phyloP scores from a whole-genome alignment of 257 asterid genomes.

The Capsicum chinense region DNA sequence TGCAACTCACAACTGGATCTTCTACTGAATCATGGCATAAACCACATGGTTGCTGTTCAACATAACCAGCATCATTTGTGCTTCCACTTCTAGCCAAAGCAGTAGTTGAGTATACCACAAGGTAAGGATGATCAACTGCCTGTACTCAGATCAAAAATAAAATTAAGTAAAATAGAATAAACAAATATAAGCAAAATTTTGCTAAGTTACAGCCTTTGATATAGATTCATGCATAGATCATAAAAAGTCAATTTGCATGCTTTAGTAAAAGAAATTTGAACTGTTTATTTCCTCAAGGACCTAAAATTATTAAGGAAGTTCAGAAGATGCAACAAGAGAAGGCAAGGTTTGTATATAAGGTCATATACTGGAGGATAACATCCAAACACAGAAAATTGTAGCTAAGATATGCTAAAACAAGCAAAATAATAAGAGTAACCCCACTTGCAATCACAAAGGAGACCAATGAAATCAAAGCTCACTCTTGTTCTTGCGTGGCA shows the following conservation, averaged over 20 bases:
- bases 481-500: background rate
- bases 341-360: no score
- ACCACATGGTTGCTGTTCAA: slow-evolving; percentile 59
- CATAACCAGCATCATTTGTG: slow-evolving; percentile 48
- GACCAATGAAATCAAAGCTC: slow-evolving; percentile 1
- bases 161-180: slow-evolving; percentile 28
- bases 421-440: background rate
- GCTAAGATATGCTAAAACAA: background rate
- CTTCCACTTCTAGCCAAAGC: slow-evolving; percentile 61
- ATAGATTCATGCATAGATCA: background rate
- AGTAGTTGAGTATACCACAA: slow-evolving; percentile 79
- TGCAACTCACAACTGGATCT: slow-evolving; percentile 70
- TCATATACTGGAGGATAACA: no score
- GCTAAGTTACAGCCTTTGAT: background rate
- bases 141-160: slow-evolving; percentile 39
- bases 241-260: slow-evolving; percentile 18
- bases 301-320: background rate
- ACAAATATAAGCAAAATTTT: slow-evolving; percentile 18
- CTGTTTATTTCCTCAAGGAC: slow-evolving; percentile 5
- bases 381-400: background rate
- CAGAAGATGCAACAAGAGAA: slow-evolving; percentile 10
- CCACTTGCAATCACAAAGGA: slow-evolving; percentile 22
- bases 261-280: background rate
- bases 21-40: slow-evolving; percentile 75
- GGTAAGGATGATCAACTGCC: slow-evolving; percentile 99